Evolutionary conservation across 768 basidiomycete genomes (phyloP), one percentile per base, ranked within the genome.

Genomic region (Pleurotus salmoneostramineus): DNA sequence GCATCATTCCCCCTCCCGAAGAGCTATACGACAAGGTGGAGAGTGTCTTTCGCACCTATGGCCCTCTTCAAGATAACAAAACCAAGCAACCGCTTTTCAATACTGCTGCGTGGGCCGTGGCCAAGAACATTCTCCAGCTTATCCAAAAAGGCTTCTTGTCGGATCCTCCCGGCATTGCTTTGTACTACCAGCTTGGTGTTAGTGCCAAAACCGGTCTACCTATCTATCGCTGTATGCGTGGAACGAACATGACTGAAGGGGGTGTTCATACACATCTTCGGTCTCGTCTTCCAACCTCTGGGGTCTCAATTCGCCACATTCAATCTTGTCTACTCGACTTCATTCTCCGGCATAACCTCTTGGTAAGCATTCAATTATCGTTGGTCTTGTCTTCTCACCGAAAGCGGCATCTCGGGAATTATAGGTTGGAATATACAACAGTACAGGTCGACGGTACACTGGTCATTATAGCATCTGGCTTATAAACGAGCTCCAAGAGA

Each of bases 161-260:
- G 4, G 66, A 68, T 62, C 62, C 65, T 10, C 58, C 58, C 7
- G 56, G 56, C 33, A 44, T 68, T 27, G 3, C 31, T 12, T 46
- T 67, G 3, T 65, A 58, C 21, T 55, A 51, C 33, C 11, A 52
- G 5, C 8, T 52, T 3, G 54, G 63, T 17, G 54, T 40, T 5
- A 43, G 56, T 52, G 21, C 15, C 3, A 65, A 66, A 32, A 54
- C 56, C 32, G 64, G 61, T 10, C 58, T 71, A 1, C 62, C 68
- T 1, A 59, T 71, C 4, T 72, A 70, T 34, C 56, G 61, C 0
- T 72, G 72, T 56, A 40, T 62, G 1, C 58, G 65, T 3, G 72
- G 72, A 0, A 74, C 75, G 6, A 75, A 74, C 27, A 56, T 51
- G 11, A 69, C 68, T 2, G 69, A 76, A 61, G 72, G 74, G 21